phyloP scores from a whole-genome alignment of 805 yeast species.

The Saturnispora serradocipensis region DNA sequence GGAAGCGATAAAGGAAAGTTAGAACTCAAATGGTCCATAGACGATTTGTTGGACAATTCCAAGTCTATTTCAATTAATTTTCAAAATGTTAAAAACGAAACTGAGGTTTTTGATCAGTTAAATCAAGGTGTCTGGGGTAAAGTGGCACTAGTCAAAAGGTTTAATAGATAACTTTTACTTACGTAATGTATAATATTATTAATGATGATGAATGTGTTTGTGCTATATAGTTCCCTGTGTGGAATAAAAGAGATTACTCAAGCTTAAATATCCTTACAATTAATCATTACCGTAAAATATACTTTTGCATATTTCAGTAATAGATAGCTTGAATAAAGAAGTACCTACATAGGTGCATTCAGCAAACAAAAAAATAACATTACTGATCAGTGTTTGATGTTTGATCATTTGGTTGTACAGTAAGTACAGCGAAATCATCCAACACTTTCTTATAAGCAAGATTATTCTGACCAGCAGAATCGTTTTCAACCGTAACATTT shows the following conservation, averaged over 20 bases:
- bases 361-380: neutral
- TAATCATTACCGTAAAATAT: no score
- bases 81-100: neutral
- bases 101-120: neutral
- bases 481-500: neutral
- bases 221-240: neutral
- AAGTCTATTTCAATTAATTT: neutral
- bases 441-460: slow-evolving; percentile 2
- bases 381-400: slow-evolving; percentile 1
- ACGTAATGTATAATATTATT: neutral
- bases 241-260: no score
- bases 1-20: neutral
- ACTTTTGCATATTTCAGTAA: no score
- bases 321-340: neutral
- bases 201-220: neutral
- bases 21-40: neutral
- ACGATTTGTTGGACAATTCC: slow-evolving; percentile 4
- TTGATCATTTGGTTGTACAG: slow-evolving; percentile 1
- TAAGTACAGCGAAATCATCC: slow-evolving; percentile 4
- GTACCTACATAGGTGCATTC: neutral
- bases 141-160: neutral
- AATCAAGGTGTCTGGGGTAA: neutral
- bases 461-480: slow-evolving; percentile 9
- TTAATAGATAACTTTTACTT: neutral
- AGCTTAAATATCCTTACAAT: no score